Evolutionary conservation across 2,329 filamentous ascomycete genomes (phyloP), one percentile per base, ranked within the genome.

Genomic region (Elsinoe perseae): DNA sequence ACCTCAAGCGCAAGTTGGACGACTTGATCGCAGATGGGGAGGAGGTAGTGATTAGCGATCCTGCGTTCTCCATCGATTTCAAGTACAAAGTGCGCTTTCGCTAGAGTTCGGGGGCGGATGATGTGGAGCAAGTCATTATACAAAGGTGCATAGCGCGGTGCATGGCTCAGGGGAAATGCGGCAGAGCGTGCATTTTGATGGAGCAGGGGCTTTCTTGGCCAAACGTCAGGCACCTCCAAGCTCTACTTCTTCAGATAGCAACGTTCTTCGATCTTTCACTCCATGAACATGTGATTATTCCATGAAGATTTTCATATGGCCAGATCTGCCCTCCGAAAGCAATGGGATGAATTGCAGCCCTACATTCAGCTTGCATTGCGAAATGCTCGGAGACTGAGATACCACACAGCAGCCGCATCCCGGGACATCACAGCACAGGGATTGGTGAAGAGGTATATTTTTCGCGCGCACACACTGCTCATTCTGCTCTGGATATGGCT

Each of bases 21-120:
- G 89, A 95, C 23, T 71, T 98, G 60, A 78, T 98, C 20, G 80
- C 80, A 44, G 78, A 90, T 64, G 89, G 90, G 10, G 87, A 96
- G 68, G 89, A 96, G 71, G 80, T 98, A 48, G 89, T 84, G n/a
- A 86, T 98, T 46, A 91, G 89, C 14, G 92, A 97, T 70, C 87
- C 89, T n/a, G 88, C 89, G 1, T 93, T 95, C 68, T 82, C 84
- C 30, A 84, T 88, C 23, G 81, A 87, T 67, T 84, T 82, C 72
- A 78, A 80, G 62, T 85, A 79, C 69, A 78, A 77, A 64, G 65
- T 83, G 57, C 67, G 74, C 3, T 82, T 79, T 66, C 69, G 21
- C 23, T 16, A 23, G 27, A 25, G 36, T 6, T 27, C 7, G 10
- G 12, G 16, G 21, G 16, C 38, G 7, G 3, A 23, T 9, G n/a